These are phyloP conservation scores for Fusarium irregulare DNA, from an alignment of 2,329 filamentous ascomycete genomes.

Conservation along the genomic window DNA sequence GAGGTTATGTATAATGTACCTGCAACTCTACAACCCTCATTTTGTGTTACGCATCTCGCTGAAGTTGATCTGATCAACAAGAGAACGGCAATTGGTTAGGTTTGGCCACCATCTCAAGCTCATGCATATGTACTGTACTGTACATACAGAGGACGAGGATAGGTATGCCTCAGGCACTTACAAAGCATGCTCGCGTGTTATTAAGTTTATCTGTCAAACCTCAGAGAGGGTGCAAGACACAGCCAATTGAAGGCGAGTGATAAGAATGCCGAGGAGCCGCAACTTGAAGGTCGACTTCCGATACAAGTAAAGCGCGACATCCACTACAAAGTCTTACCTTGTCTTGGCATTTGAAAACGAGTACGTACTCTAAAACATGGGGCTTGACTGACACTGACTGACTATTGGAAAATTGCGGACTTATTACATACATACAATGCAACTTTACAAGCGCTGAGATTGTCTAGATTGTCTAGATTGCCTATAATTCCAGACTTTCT, in stretches of 20 bases:
- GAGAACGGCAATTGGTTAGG: conserved; percentile 19
- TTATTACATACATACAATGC: neutral
- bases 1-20: conserved; percentile 22
- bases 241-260: conserved; percentile 29
- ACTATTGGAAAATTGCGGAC: neutral
- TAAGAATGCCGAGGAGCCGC: conserved; percentile 40
- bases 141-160: neutral
- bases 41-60: conserved; percentile 25
- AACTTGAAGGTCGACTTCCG: conserved; percentile 39
- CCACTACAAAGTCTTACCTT: conserved; percentile 31
- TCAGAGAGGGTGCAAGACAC: conserved; percentile 11
- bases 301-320: conserved; percentile 35
- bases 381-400: neutral
- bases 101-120: neutral
- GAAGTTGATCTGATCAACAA: conserved; percentile 12
- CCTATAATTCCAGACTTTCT: neutral
- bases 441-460: neutral
- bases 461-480: neutral
- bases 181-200: neutral
- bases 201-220: conserved; percentile 20
- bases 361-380: neutral
- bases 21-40: conserved; percentile 16
- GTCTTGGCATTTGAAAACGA: neutral
- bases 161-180: conserved; percentile 30
- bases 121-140: neutral